A percentile compares a stretch with the other conserved stretches of the same genome.
Evolutionary conservation across 805 yeast genomes (phyloP).

Genomic region (Ogataea nonfermentans): DNA sequence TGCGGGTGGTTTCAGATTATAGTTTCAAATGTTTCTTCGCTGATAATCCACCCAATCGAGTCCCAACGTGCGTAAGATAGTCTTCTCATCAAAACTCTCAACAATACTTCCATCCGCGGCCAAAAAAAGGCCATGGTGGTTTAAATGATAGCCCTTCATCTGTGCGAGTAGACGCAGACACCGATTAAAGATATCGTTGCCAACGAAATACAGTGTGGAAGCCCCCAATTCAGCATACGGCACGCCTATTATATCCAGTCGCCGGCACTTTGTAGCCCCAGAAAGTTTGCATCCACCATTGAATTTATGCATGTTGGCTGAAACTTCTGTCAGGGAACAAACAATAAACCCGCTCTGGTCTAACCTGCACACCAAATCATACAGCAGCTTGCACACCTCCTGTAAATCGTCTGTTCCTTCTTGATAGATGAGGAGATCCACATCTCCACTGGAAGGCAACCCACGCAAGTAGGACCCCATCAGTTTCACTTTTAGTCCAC

Average conservation of each 20-base stretch:
- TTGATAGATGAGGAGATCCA: constrained; percentile 48
- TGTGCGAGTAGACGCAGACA: constrained; percentile 42
- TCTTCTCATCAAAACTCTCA: constrained; percentile 43
- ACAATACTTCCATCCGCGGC: constrained; percentile 26
- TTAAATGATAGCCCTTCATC: constrained; percentile 38
- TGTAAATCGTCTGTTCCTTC: constrained; percentile 29
- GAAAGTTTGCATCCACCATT: constrained; percentile 37
- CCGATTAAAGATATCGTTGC: constrained; percentile 52
- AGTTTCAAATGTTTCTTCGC: constrained; percentile 20
- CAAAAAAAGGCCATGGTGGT: constrained; percentile 43
- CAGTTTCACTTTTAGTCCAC: constrained; percentile 35
- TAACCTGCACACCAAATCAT: constrained; percentile 15
- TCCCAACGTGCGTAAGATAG: constrained; percentile 45
- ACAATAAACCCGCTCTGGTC: constrained; percentile 19
- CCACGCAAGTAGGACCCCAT: constrained; percentile 58
- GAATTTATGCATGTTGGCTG: constrained; percentile 29
- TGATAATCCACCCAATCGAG: constrained; percentile 31
- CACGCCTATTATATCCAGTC: constrained; percentile 51
- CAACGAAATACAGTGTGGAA: constrained; percentile 51
- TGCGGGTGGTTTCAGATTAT: constrained; percentile 15
- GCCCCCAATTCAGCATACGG: constrained; percentile 48
- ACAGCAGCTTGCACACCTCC: constrained; percentile 17
- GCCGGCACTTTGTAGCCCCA: constrained; percentile 38
- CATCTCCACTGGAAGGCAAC: constrained; percentile 45
- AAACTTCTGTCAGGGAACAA: constrained; percentile 23